These are phyloP conservation scores for Hippophae tibetana DNA, from an alignment of 306 rosid genomes.

Conservation along the genomic window DNA sequence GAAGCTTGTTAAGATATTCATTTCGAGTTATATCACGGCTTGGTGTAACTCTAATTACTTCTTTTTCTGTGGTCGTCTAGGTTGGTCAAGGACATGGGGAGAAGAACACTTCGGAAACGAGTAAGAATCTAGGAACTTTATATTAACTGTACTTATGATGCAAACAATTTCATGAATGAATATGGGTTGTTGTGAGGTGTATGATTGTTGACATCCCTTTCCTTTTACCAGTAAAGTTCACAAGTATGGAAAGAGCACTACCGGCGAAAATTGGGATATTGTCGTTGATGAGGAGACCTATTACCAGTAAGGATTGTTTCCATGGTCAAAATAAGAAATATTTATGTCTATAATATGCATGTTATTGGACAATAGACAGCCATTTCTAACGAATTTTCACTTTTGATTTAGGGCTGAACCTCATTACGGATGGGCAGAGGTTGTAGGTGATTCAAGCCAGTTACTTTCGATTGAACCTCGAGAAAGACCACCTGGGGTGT, in stretches of 20 bases:
- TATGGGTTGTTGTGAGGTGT: neutral
- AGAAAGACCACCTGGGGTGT: constrained; percentile 79
- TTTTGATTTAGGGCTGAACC: constrained; percentile 70
- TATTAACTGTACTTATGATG: neutral
- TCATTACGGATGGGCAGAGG: constrained; percentile 97
- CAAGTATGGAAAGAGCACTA: constrained; percentile 93
- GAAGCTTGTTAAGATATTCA: no score
- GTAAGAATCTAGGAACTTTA: constrained; percentile 27
- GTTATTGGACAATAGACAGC: no score
- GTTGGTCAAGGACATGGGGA: constrained; percentile 99
- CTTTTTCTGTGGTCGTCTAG: constrained; percentile 24
- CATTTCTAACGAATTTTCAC: neutral
- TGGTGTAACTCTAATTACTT: neutral
- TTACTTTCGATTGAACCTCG: constrained; percentile 72
- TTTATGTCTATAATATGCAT: no score
- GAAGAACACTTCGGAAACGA: constrained; percentile 98
- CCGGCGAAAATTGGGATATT: constrained; percentile 96
- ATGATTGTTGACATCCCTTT: constrained; percentile 9
- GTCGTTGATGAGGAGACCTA: constrained; percentile 88
- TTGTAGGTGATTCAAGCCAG: constrained; percentile 81
- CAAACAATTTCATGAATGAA: no score
- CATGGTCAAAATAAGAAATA: neutral
- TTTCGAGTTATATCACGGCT: constrained; percentile 9
- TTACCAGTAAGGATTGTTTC: constrained; percentile 58
- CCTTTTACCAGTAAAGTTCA: constrained; percentile 74